Evolutionary conservation across 345 rosid species (phyloP).

Genomic region (Orychophragmus violaceus): DNA sequence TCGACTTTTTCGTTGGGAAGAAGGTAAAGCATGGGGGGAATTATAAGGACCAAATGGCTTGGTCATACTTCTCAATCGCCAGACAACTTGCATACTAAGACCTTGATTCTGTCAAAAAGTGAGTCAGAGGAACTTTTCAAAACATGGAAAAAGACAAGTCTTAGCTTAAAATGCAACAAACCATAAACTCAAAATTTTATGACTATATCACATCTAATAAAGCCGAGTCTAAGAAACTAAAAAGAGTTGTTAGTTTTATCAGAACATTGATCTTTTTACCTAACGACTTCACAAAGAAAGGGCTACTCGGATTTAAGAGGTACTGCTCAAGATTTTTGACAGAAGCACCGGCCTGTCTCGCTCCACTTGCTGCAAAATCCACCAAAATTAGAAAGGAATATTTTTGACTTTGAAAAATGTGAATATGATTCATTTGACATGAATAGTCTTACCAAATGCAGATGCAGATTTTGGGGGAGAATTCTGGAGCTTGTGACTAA

Average conservation of each 20-base stretch:
- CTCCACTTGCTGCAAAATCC: slow-evolving; percentile 3
- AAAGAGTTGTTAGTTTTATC: not conserved
- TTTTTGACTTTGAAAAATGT: not conserved
- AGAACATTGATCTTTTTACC: not conserved
- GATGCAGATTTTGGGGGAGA: not conserved
- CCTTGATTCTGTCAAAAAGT: too few relatives aligned
- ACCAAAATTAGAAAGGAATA: not conserved
- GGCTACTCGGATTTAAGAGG: slow-evolving; percentile 12
- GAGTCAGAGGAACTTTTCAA: too few relatives aligned
- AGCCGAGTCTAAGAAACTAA: not conserved
- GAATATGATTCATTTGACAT: not conserved
- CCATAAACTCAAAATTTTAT: not conserved
- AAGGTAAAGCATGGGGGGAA: not conserved
- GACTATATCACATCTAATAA: not conserved
- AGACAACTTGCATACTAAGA: slow-evolving; percentile 5
- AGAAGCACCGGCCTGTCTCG: not conserved
- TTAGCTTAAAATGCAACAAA: not conserved
- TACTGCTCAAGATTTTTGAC: slow-evolving; percentile 11
- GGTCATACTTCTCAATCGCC: not conserved
- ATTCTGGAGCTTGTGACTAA: not conserved
- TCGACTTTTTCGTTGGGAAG: not conserved
- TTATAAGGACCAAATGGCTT: slow-evolving; percentile 7
- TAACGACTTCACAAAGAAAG: slow-evolving; percentile 12
- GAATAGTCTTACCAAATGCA: not conserved
- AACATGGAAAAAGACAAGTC: not conserved